Percentiles rank a stretch among this genome's conserved stretches.
These are phyloP conservation scores for Sicyos edulis DNA, from an alignment of 306 rosid species.

Conservation along the genomic window DNA sequence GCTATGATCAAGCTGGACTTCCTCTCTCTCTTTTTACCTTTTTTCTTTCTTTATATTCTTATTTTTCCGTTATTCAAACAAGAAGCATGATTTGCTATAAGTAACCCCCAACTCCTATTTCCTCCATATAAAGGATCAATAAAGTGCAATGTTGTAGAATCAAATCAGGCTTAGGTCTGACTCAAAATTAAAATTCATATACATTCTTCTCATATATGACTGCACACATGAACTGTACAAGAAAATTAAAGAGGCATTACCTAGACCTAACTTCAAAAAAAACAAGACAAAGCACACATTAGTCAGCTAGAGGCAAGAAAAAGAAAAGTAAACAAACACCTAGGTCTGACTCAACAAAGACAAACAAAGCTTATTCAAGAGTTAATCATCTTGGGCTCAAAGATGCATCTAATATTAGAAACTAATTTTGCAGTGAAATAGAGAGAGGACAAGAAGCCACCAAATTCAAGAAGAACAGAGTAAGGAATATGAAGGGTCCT, in stretches of 20 bases:
- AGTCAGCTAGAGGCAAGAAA: conserved; percentile 49
- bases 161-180: neutral
- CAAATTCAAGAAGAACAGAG: conserved; percentile 56
- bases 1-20: neutral
- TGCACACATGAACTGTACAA: conserved; percentile 60
- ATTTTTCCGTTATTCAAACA: neutral
- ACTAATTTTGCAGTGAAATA: conserved; percentile 41
- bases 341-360: conserved; percentile 47
- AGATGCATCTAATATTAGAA: conserved; percentile 44
- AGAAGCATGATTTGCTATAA: conserved; percentile 2
- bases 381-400: conserved; percentile 58
- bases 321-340: conserved; percentile 32
- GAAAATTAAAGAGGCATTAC: conserved; percentile 33
- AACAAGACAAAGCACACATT: conserved; percentile 47
- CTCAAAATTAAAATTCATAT: conserved; percentile 44
- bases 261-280: conserved; percentile 71
- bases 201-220: conserved; percentile 40
- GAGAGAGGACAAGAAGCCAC: conserved; percentile 36
- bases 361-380: conserved; percentile 46
- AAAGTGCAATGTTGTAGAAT: neutral
- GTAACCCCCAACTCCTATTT: neutral
- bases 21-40: neutral
- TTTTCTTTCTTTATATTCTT: neutral
- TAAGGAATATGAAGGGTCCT: conserved; percentile 33
- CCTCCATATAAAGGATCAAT: conserved; percentile 1